Evolutionary conservation across 2,329 filamentous ascomycete genomes (phyloP).

Genomic region (Talaromyces sp.): DNA sequence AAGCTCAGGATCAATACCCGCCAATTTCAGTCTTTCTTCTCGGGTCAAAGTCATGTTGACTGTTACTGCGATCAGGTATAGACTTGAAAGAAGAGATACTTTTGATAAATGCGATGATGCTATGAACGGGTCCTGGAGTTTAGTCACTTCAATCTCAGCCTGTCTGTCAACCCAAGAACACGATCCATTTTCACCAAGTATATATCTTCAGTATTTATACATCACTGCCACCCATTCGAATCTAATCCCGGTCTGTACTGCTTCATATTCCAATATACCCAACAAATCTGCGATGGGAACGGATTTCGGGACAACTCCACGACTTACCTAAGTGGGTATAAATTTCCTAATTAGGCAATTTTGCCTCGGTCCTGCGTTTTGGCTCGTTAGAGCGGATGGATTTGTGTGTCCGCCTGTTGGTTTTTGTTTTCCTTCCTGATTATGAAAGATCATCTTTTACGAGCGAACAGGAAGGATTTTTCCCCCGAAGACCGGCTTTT

Average conservation of each 20-base stretch:
- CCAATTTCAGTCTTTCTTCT: slow-evolving; percentile 24
- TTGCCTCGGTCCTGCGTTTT: background rate
- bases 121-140: background rate
- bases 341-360: background rate
- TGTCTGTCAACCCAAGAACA: background rate
- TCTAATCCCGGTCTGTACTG: too few relatives aligned
- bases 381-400: background rate
- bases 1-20: slow-evolving; percentile 26
- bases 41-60: slow-evolving; percentile 1
- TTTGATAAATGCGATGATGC: background rate
- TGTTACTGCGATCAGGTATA: background rate
- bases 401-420: background rate
- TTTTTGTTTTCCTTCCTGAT: background rate
- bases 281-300: background rate
- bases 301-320: background rate
- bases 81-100: background rate
- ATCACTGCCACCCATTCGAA: background rate
- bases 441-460: background rate
- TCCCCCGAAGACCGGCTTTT: too few relatives aligned
- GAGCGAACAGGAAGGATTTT: background rate
- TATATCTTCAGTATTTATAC: background rate
- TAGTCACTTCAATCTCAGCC: background rate
- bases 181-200: background rate
- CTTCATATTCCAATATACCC: background rate
- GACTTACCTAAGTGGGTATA: background rate